These are phyloP conservation scores for Scutellaria baicalensis DNA, from an alignment of 257 asterid species.

Conservation along the genomic window DNA sequence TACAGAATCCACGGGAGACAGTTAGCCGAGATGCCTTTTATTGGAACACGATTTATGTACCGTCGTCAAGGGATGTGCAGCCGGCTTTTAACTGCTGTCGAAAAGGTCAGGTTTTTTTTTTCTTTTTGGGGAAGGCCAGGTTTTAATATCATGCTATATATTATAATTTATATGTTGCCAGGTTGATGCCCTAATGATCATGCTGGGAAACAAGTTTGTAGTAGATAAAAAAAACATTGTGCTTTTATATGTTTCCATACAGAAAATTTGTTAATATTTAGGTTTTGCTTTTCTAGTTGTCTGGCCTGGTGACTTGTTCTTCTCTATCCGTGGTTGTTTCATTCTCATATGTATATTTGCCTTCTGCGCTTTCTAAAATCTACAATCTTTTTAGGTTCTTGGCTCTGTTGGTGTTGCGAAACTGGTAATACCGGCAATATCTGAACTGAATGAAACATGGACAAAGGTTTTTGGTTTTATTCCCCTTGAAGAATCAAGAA, in stretches of 20 bases:
- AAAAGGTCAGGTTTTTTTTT: slow-evolving; percentile 44
- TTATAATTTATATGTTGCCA: too few relatives aligned
- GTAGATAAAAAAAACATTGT: too few relatives aligned
- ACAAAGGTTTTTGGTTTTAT: slow-evolving; percentile 68
- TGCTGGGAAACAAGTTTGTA: too few relatives aligned
- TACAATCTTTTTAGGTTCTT: slow-evolving; percentile 51
- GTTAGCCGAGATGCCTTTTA: slow-evolving; percentile 97
- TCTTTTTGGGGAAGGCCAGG: neutral
- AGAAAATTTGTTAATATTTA: neutral
- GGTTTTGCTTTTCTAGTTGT: neutral
- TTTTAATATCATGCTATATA: neutral
- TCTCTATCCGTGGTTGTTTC: neutral
- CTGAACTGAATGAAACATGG: slow-evolving; percentile 80
- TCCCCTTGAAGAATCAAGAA: slow-evolving; percentile 59
- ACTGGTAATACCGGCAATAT: slow-evolving; percentile 82
- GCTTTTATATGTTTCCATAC: neutral
- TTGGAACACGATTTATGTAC: slow-evolving; percentile 68
- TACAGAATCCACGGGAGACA: slow-evolving; percentile 78
- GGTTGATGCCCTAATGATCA: too few relatives aligned
- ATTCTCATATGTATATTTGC: neutral
- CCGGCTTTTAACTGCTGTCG: slow-evolving; percentile 67
- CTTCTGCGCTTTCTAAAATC: neutral
- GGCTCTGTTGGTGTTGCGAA: slow-evolving; percentile 60
- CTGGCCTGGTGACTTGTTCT: neutral
- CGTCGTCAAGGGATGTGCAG: slow-evolving; percentile 94